These are phyloP conservation scores for Harringtonia lauricola DNA, from an alignment of 2,329 filamentous ascomycete species.

Conservation along the genomic window DNA sequence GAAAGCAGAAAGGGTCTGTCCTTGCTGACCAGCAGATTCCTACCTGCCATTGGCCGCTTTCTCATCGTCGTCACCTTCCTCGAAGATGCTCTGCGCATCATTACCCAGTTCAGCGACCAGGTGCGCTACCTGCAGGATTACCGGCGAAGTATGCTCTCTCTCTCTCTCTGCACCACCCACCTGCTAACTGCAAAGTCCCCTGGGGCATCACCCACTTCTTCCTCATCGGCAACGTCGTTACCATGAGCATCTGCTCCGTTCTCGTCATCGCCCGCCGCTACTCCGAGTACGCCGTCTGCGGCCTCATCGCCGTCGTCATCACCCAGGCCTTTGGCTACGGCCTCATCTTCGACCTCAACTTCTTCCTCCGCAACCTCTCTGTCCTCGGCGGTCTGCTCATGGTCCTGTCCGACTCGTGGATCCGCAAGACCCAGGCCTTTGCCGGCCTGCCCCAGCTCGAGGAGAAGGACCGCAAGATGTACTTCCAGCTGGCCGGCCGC, in stretches of 20 bases:
- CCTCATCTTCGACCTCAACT: constrained; percentile 97
- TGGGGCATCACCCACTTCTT: constrained; percentile 84
- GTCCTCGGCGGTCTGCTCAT: constrained; percentile 96
- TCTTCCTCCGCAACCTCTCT: constrained; percentile 97
- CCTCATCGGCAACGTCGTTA: constrained; percentile 78
- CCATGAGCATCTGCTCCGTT: constrained; percentile 71
- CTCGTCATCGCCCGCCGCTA: constrained; percentile 88
- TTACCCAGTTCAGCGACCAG: constrained; percentile 97
- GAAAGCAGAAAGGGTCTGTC: too few species aligned
- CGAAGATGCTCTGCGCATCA: constrained; percentile 88
- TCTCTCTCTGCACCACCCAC: background rate
- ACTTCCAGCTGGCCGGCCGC: constrained; percentile 94
- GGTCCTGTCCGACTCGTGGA: constrained; percentile 97
- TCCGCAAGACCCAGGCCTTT: constrained; percentile 93
- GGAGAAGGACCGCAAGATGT: constrained; percentile 99
- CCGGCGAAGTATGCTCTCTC: constrained; percentile 66
- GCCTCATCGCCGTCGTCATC: constrained; percentile 82
- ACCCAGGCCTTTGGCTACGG: constrained; percentile 94
- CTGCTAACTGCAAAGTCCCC: constrained; percentile 52
- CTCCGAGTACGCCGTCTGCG: constrained; percentile 84
- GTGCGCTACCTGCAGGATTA: constrained; percentile 87
- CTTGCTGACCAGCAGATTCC: constrained; percentile 48
- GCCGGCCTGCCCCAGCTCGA: constrained; percentile 88
- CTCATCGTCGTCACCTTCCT: constrained; percentile 97
- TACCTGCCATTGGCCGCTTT: constrained; percentile 92